Evolutionary conservation across 164 flowering plant genomes (phyloP), one percentile per base, ranked within the genome.

Genomic region (Macadamia tetraphylla): DNA sequence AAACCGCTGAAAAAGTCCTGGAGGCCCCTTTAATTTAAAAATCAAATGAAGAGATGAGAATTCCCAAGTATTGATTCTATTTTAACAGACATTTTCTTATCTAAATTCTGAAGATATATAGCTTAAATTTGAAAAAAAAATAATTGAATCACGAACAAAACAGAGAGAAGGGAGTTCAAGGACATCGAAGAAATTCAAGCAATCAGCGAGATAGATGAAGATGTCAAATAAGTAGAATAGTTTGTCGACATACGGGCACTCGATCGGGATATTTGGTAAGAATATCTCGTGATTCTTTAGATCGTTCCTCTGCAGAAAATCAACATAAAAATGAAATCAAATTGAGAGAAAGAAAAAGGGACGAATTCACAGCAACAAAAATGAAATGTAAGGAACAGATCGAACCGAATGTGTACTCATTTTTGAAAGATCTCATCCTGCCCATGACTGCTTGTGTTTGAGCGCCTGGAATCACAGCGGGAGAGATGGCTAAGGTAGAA

Each of bases 181-280:
- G 51, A 8, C 6, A 46, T 3, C 7, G 12, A 46, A 11, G 13
- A 46, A 9, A 46, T 3, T 11, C 12, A 46, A 23, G 29, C 10
- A 9, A 61, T 46, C n/a, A 9, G 40, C 57, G 35, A 29, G 0
- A 64, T 3, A 49, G 2, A 9, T 1, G 12, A 31, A 1, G 1
- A 35, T 35, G 40, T 2, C 40, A 46, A 71, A 71, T 17, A 48
- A 11, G 0, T 7, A 62, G 0, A 62, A 30, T 1, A 49, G 23
- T 9, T 29, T 11, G 18, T 10, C 60, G n/a, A 73, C 84, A 73
- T 78, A 90, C 94, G 40, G 97, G 97, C 6, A 88, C 76, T 10
- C 94, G 90, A 74, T 82, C 83, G 12, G 97, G 90, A 68, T 86
- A 90, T 65, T 81, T 88, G 76, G 85, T 81, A 43, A 90, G 59